Conservation (phyloP, 2,329 filamentous ascomycete genomes). For the Raffaelea arxii region DNA sequence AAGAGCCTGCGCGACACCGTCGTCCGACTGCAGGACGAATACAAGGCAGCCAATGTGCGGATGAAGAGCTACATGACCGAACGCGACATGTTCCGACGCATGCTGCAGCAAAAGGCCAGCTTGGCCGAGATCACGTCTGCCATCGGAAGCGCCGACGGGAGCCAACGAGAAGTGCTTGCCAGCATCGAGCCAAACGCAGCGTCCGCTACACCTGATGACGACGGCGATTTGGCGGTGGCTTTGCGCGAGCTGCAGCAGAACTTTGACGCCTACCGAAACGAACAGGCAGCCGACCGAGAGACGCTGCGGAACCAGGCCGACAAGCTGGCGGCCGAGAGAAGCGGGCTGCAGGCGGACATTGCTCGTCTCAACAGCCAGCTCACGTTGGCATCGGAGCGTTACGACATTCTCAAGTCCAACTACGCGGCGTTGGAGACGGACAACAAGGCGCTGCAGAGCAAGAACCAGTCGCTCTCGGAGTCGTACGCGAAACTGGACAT, state of each 20-base stretch:
- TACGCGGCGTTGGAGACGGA: conserved; percentile 75
- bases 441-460: conserved; percentile 77
- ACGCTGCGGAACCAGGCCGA: conserved; percentile 80
- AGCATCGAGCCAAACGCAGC: conserved; percentile 44
- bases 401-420: conserved; percentile 83
- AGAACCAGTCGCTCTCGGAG: conserved; percentile 67
- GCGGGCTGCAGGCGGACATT: conserved; percentile 70
- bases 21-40: conserved; percentile 61
- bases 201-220: too few species aligned
- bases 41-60: conserved; percentile 69
- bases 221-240: conserved; percentile 57
- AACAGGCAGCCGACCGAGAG: conserved; percentile 70
- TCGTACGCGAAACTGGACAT: conserved; percentile 83
- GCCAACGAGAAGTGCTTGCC: conserved; percentile 41
- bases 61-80: conserved; percentile 92
- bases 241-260: conserved; percentile 82
- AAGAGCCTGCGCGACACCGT: conserved; percentile 38
- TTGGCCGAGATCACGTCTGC: conserved; percentile 55
- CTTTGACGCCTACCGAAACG: conserved; percentile 82
- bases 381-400: conserved; percentile 70
- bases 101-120: conserved; percentile 64
- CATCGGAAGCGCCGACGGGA: conserved; percentile 39
- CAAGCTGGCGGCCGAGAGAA: conserved; percentile 71
- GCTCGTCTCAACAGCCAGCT: conserved; percentile 73
- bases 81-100: conserved; percentile 93